These are phyloP conservation scores for Zychaea mexicana DNA, from an alignment of 371 early-diverging fungal genomes.

Conservation along the genomic window DNA sequence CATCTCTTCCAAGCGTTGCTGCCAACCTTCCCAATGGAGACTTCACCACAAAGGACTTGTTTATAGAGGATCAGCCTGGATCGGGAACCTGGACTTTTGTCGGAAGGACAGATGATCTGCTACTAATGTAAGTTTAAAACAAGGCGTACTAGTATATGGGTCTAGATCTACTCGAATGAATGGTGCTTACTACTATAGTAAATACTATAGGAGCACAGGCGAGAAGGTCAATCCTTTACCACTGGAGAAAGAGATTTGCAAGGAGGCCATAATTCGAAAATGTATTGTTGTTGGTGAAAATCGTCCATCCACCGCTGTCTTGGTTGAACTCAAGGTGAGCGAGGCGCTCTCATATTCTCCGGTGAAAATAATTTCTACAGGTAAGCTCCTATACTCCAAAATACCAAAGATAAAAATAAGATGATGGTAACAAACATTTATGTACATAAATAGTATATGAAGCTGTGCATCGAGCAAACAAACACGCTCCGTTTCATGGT, in stretches of 20 bases:
- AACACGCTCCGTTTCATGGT: conserved; percentile 27
- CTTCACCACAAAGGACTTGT: too few relatives aligned
- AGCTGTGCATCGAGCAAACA: conserved; percentile 29
- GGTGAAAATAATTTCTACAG: conserved; percentile 10
- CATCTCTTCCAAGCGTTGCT: too few relatives aligned
- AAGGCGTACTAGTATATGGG: too few relatives aligned
- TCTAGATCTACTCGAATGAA: too few relatives aligned
- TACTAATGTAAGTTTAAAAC: too few relatives aligned
- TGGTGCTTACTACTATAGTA: too few relatives aligned
- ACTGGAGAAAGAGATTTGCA: conserved; percentile 26
- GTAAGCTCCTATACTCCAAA: not conserved
- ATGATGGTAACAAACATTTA: too few relatives aligned
- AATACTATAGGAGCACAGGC: conserved; percentile 24
- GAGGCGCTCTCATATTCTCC: conserved; percentile 7
- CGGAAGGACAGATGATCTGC: too few relatives aligned
- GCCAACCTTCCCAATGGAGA: too few relatives aligned
- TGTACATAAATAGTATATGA: conserved; percentile 9
- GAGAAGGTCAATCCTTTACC: conserved; percentile 41
- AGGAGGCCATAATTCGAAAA: conserved; percentile 16
- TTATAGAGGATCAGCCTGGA: too few relatives aligned
- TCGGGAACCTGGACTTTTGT: too few relatives aligned
- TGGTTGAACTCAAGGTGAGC: conserved; percentile 22
- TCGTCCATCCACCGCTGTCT: conserved; percentile 23
- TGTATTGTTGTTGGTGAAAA: conserved; percentile 27
- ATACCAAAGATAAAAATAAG: too few relatives aligned